Evolutionary conservation across 2,329 filamentous ascomycete genomes (phyloP).

Genomic region (Colletotrichum salicis): DNA sequence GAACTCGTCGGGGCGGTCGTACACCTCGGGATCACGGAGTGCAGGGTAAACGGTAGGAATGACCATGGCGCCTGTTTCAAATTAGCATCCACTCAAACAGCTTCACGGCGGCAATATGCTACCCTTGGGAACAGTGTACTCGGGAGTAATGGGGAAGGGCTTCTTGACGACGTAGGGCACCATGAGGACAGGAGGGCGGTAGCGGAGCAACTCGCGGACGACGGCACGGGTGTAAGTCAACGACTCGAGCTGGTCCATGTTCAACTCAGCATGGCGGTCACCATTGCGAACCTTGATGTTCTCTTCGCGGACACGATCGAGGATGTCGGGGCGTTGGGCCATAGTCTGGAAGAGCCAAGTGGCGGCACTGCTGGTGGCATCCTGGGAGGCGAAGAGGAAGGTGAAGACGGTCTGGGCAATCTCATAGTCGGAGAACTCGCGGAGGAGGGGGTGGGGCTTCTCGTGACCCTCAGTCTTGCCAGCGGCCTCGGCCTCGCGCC

Average conservation of each 20-base stretch:
- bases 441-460: slow-evolving; percentile 85
- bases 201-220: slow-evolving; percentile 90
- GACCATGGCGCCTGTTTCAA: slow-evolving; percentile 79
- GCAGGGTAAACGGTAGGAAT: slow-evolving; percentile 91
- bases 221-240: slow-evolving; percentile 92
- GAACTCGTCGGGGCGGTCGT: slow-evolving; percentile 87
- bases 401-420: slow-evolving; percentile 95
- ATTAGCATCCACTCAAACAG: slow-evolving; percentile 8
- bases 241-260: slow-evolving; percentile 87
- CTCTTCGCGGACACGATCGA: slow-evolving; percentile 92
- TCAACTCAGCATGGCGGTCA: slow-evolving; percentile 75
- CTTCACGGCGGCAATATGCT: slow-evolving; percentile 37
- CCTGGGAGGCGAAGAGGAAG: slow-evolving; percentile 96
- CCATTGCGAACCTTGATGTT: slow-evolving; percentile 82
- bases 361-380: slow-evolving; percentile 91
- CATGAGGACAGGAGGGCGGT: slow-evolving; percentile 96
- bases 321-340: slow-evolving; percentile 91
- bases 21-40: slow-evolving; percentile 91
- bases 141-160: slow-evolving; percentile 87
- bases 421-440: slow-evolving; percentile 89
- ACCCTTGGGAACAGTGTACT: slow-evolving; percentile 93
- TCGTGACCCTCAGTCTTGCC: slow-evolving; percentile 76
- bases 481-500: slow-evolving; percentile 80
- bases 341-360: slow-evolving; percentile 97
- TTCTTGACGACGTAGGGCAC: slow-evolving; percentile 96